Evolutionary conservation across 441 rosid genomes (phyloP).

Genomic region (Codiaeum variegatum): DNA sequence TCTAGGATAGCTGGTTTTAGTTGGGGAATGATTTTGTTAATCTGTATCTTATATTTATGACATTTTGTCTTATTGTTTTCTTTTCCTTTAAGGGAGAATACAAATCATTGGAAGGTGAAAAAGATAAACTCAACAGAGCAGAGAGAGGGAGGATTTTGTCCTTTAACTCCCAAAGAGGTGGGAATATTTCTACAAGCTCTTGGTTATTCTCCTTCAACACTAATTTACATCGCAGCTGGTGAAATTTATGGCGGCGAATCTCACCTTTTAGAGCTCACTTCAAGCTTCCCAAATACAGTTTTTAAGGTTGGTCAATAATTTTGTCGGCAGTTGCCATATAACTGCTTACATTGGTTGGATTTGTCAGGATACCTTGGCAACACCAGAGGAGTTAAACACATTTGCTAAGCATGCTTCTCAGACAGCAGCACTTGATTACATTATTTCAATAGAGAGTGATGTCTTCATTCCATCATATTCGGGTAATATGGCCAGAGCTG

Average conservation of each 20-base stretch:
- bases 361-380: constrained; percentile 69
- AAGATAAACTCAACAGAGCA: constrained; percentile 84
- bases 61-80: not conserved
- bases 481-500: constrained; percentile 97
- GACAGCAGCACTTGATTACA: constrained; percentile 89
- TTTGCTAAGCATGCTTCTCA: constrained; percentile 71
- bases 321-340: constrained; percentile 1
- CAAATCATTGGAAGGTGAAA: constrained; percentile 89
- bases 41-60: not conserved
- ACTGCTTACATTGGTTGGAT: constrained; percentile 16
- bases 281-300: constrained; percentile 68
- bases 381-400: constrained; percentile 49
- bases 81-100: constrained; percentile 54
- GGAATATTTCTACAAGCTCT: constrained; percentile 79
- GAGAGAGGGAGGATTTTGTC: constrained; percentile 79
- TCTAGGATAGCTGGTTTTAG: not conserved
- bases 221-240: constrained; percentile 81
- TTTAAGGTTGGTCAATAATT: constrained; percentile 57
- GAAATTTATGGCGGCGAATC: constrained; percentile 75
- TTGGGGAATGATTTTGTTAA: not conserved
- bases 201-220: constrained; percentile 68
- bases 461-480: constrained; percentile 86
- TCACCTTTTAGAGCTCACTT: constrained; percentile 60
- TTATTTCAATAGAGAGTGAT: constrained; percentile 79
- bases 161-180: constrained; percentile 88